Base-by-base conservation (phyloP, 352 stramenopile species). In the Globisporangium recalcitrans region DNA sequence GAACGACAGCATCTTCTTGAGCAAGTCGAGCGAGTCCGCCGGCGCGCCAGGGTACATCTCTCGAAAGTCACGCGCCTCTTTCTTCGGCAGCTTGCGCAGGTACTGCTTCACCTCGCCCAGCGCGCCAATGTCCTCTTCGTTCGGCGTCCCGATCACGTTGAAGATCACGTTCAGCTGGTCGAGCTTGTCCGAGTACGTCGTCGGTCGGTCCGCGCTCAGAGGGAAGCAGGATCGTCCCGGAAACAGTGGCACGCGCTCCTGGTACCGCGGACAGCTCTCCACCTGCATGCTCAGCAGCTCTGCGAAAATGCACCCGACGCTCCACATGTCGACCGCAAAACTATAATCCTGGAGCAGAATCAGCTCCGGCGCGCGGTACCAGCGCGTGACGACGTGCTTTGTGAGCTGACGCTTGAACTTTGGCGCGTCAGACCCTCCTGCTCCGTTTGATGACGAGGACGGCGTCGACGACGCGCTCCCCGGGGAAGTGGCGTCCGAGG, bases 301-400 rank as follows among this genome's bases (percentile, higher is more conserved):
- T 9, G 80, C 86, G 60, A 95, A 93, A 72, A 95, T 95, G 81
- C 97, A 99, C 9, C 98, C 97, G 48, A 99, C 71, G 53, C 95
- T 98, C 97, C 98, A 99, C 83, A 99, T 98, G 73, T 99, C 98
- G 63, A 99, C 98, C 11, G 95, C 90, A 49, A 95, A 94, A 57
- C 83, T 93, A 75, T 99, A 99, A 51, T 96, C 81, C 63, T 98
- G 91, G 47, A 98, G 92, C 38, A 98, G 70, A 71, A 99, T 99
- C 3, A 99, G 82, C 71, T 99, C 97, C 2, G 97, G 97, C 0
- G 89, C 90, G 38, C 97, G 81, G 75, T 99, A 99, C 95, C 96
- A 99, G n/a, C 97, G 78, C 60, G 97, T 99, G 1, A 99, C 97
- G 40, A 99, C 97, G 80, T 99, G 96, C 67, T 98, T 98, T 19